Evolutionary conservation across 2,329 filamentous ascomycete species (phyloP).

Genomic region (Cadophora sp.): DNA sequence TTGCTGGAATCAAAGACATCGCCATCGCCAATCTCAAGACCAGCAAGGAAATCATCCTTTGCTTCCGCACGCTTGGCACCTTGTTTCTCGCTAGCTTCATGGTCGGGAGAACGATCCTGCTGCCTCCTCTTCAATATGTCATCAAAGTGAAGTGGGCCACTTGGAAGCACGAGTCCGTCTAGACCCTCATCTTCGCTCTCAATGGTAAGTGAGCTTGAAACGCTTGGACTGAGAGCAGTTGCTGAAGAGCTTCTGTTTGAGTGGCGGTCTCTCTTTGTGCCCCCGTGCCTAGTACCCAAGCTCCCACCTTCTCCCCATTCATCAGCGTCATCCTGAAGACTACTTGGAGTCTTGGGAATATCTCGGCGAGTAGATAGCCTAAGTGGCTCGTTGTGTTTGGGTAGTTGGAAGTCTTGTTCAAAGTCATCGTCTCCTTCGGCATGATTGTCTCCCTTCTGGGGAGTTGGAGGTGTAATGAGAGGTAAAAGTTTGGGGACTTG

Average conservation of each 20-base stretch:
- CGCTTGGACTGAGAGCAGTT: slow-evolving; percentile 89
- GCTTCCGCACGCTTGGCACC: slow-evolving; percentile 35
- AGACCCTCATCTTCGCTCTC: slow-evolving; percentile 95
- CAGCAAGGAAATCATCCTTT: slow-evolving; percentile 82
- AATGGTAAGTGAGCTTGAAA: slow-evolving; percentile 86
- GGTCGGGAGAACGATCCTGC: slow-evolving; percentile 63
- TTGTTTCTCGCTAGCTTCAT: slow-evolving; percentile 51
- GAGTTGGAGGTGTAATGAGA: slow-evolving; percentile 62
- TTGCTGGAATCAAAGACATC: slow-evolving; percentile 83
- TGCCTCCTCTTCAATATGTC: slow-evolving; percentile 78
- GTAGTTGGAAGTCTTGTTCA: slow-evolving; percentile 75
- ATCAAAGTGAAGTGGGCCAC: slow-evolving; percentile 82
- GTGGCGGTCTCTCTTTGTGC: slow-evolving; percentile 79
- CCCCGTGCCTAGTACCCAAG: slow-evolving; percentile 87
- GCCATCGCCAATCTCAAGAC: slow-evolving; percentile 84
- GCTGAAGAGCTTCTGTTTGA: slow-evolving; percentile 86
- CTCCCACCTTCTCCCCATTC: slow-evolving; percentile 95
- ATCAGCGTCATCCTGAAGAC: slow-evolving; percentile 77
- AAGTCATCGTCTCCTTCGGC: slow-evolving; percentile 66
- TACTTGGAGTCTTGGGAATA: slow-evolving; percentile 66
- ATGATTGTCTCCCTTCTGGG: slow-evolving; percentile 50
- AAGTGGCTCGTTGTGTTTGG: slow-evolving; percentile 66
- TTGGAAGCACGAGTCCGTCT: slow-evolving; percentile 85
- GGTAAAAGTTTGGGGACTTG: slow-evolving; percentile 58
- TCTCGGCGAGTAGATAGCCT: slow-evolving; percentile 66